Percentiles rank a stretch among this genome's conserved stretches.
Evolutionary conservation across 1,284 basidiomycete genomes (phyloP).

Genomic region (Phellopilus nigrolimitatus): DNA sequence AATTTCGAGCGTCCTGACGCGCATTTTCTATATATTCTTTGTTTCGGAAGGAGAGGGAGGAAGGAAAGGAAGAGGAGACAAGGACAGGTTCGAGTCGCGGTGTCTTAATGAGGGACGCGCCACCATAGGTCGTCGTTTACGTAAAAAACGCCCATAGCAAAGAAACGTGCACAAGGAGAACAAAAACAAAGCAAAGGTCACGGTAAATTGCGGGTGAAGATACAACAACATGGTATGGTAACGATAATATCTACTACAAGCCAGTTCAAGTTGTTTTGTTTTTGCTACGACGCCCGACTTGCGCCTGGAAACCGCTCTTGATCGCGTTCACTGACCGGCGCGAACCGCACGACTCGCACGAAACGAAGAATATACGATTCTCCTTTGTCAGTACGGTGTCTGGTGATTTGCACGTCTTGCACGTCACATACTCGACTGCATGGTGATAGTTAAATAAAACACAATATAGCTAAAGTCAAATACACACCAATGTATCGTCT

Average conservation of each 20-base stretch:
- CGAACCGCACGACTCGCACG: slow-evolving; percentile 92
- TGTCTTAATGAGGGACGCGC: not conserved
- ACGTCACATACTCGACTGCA: slow-evolving; percentile 96
- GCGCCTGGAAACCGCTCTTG: slow-evolving; percentile 99
- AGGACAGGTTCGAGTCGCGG: too few relatives aligned
- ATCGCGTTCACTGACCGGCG: slow-evolving; percentile 91
- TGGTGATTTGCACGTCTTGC: slow-evolving; percentile 99
- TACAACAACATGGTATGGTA: not conserved
- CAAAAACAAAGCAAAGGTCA: too few relatives aligned
- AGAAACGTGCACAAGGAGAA: too few relatives aligned
- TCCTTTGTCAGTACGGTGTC: slow-evolving; percentile 96
- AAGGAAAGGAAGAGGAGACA: not conserved
- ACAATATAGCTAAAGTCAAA: slow-evolving; percentile 11
- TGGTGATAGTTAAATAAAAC: slow-evolving; percentile 1
- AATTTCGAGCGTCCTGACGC: slow-evolving; percentile 82
- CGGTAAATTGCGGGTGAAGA: not conserved
- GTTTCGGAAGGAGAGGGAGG: not conserved
- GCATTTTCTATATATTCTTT: slow-evolving; percentile 44
- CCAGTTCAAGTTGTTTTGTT: slow-evolving; percentile 43
- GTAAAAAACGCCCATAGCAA: too few relatives aligned
- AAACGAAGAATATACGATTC: slow-evolving; percentile 99
- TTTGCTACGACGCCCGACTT: slow-evolving; percentile 83
- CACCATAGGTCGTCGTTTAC: not conserved
- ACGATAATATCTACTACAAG: not conserved
- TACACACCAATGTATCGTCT: slow-evolving; percentile 90